Evolutionary conservation across 1,284 basidiomycete species (phyloP).

Genomic region (Spongispora temasekensis): DNA sequence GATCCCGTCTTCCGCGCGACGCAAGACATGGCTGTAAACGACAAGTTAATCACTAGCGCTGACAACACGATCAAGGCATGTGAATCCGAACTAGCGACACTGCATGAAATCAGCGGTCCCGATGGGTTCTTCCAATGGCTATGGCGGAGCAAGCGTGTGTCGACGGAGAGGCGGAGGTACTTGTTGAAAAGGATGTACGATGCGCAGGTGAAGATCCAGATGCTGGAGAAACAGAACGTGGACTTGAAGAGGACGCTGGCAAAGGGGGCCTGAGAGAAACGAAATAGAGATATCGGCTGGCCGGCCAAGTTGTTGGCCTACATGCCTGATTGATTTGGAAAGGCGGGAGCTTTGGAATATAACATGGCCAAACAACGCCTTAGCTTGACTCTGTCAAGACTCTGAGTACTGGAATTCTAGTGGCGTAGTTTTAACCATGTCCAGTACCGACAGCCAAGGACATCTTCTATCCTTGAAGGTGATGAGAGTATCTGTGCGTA

Average conservation of each 20-base stretch:
- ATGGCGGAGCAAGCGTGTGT: conserved; percentile 53
- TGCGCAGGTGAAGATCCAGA: conserved; percentile 66
- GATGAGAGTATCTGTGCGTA: conserved; percentile 77
- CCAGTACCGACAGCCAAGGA: conserved; percentile 47
- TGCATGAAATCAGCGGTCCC: conserved; percentile 60
- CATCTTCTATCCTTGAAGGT: conserved; percentile 76
- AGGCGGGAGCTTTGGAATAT: background rate
- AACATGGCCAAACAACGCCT: background rate
- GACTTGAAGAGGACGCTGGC: conserved; percentile 65
- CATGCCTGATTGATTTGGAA: too few species aligned
- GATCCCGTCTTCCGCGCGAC: conserved; percentile 82
- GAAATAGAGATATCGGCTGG: too few species aligned
- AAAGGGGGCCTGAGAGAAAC: conserved; percentile 27
- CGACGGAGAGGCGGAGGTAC: conserved; percentile 66
- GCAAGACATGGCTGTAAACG: conserved; percentile 82
- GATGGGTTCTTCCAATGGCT: conserved; percentile 41
- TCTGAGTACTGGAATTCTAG: too few species aligned
- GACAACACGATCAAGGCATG: conserved; percentile 69
- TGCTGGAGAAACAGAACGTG: conserved; percentile 67
- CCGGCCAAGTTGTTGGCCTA: too few species aligned
- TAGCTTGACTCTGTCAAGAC: too few species aligned
- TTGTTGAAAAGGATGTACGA: conserved; percentile 75
- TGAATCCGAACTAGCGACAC: conserved; percentile 73
- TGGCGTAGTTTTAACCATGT: conserved; percentile 8
- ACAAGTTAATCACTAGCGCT: conserved; percentile 66